Conservation (phyloP, 73 alveolate species). For the Paramecium tetraurelia region DNA sequence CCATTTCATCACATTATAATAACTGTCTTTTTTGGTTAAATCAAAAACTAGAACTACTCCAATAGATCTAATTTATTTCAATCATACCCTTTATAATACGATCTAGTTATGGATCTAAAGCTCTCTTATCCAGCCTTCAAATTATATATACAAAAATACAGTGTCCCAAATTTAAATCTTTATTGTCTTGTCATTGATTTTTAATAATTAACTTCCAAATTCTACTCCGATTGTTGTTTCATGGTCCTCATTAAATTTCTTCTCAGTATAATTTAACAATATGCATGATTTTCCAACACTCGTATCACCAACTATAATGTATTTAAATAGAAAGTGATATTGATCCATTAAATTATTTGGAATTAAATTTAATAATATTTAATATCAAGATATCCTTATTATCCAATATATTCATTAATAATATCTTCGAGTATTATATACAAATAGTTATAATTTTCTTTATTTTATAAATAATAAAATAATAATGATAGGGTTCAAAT, state of each 20-base stretch:
- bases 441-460: not conserved
- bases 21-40: constrained; percentile 59
- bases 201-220: constrained; percentile 72
- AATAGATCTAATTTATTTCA: not conserved
- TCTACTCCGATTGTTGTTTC: constrained; percentile 86
- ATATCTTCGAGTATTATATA: not conserved
- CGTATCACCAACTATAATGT: constrained; percentile 60
- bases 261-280: constrained; percentile 74
- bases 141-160: constrained; percentile 22
- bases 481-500: not conserved
- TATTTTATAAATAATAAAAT: not conserved
- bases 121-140: constrained; percentile 60
- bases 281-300: constrained; percentile 82
- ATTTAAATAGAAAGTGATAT: constrained; percentile 55
- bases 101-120: constrained; percentile 61
- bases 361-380: not conserved
- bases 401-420: not conserved
- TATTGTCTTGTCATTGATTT: constrained; percentile 64
- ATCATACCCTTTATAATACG: constrained; percentile 58
- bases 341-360: constrained; percentile 12
- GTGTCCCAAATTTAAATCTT: constrained; percentile 89
- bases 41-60: constrained; percentile 64
- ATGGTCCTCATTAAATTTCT: constrained; percentile 75
- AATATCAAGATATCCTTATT: not conserved
- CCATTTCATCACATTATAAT: constrained; percentile 64